Base-by-base conservation (phyloP, 192 early-diverging fungal species). In the Phlyctochytrium bullatum region DNA sequence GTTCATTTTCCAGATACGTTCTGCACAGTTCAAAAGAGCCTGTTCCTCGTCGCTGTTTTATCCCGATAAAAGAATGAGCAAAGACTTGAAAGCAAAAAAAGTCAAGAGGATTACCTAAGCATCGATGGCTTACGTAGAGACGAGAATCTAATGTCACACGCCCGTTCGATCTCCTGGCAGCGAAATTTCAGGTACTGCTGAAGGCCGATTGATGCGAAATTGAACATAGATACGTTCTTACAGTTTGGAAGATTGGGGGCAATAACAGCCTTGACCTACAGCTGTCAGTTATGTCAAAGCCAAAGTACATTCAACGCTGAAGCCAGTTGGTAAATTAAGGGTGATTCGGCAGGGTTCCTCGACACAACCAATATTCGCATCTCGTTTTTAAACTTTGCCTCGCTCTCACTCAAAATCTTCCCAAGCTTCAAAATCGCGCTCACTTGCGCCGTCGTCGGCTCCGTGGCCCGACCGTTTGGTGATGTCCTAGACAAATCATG, bases 161-260 rank as follows among this genome's bases (percentile, higher is more conserved):
- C 16, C 54, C 25, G 10, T 27, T 57, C 54, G 6, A 28, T 57
- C 27, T 57, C 54, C 20, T 25, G 20, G 27, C 54, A 57, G 4
- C 54, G 12, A 28, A 57, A 57, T 28, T 57, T 57, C 54, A 57
- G 25, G 25, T 25, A 57, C 27, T 57, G 54, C 54, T 57, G 12
- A 57, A 57, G 54, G 25, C 54, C 54, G 25, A 57, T 10, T 6
- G 54, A 57, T 6, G 54, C 10, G 54, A 57, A 57, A 28, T 57
- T 57, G 25, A 57, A 57, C 12, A 25, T 28, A 10, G 54, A 57
- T 10, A 57, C 27, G 6, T 6, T 10, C 4, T 57, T 27, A 25
- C 12, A 14, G 20, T 47, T 10, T 25, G 12, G 6, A 10, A 57
- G 54, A 6, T 25, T 28, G 25, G 54, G 54, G 6, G 54, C 27